phyloP scores from a whole-genome alignment of 2,329 filamentous ascomycete genomes.

The Cordyceps fumosorosea region DNA sequence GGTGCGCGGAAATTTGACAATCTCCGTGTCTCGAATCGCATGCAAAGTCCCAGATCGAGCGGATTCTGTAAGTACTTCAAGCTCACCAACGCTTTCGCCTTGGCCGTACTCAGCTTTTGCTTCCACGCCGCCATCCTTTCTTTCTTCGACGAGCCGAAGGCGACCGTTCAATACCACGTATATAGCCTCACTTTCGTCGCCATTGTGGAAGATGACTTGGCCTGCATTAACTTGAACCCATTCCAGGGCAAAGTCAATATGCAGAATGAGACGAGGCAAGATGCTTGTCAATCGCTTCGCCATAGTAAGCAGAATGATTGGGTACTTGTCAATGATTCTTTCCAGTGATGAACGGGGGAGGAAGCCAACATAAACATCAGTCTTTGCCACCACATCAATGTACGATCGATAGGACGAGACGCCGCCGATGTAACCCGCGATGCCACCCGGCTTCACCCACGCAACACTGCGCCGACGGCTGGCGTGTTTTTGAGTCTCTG shows the following conservation, averaged over 20 bases:
- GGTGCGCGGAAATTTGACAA: slow-evolving; percentile 92
- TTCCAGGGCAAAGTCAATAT: slow-evolving; percentile 96
- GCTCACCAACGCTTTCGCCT: slow-evolving; percentile 93
- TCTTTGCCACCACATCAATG: slow-evolving; percentile 94
- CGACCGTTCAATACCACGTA: slow-evolving; percentile 96
- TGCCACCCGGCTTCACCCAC: slow-evolving; percentile 85
- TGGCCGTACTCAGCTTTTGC: slow-evolving; percentile 92
- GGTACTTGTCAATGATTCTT: slow-evolving; percentile 86
- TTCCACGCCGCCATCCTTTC: slow-evolving; percentile 71
- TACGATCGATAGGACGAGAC: slow-evolving; percentile 94
- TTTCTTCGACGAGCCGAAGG: slow-evolving; percentile 75
- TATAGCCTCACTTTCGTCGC: slow-evolving; percentile 94
- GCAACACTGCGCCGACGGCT: slow-evolving; percentile 65
- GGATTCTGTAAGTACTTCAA: slow-evolving; percentile 95
- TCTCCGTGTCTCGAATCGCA: slow-evolving; percentile 91
- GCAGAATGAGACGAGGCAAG: slow-evolving; percentile 79
- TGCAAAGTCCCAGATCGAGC: slow-evolving; percentile 85
- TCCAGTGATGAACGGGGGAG: slow-evolving; percentile 80
- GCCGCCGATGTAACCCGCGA: slow-evolving; percentile 90
- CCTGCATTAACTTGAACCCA: slow-evolving; percentile 97
- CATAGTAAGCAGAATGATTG: slow-evolving; percentile 88
- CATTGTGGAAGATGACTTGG: slow-evolving; percentile 88
- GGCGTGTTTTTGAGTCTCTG: slow-evolving; percentile 38
- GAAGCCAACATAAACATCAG: slow-evolving; percentile 96
- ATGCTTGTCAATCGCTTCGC: slow-evolving; percentile 89